Base-by-base conservation (phyloP, 2,329 filamentous ascomycete genomes). In the Alternaria novae-zelandiae region DNA sequence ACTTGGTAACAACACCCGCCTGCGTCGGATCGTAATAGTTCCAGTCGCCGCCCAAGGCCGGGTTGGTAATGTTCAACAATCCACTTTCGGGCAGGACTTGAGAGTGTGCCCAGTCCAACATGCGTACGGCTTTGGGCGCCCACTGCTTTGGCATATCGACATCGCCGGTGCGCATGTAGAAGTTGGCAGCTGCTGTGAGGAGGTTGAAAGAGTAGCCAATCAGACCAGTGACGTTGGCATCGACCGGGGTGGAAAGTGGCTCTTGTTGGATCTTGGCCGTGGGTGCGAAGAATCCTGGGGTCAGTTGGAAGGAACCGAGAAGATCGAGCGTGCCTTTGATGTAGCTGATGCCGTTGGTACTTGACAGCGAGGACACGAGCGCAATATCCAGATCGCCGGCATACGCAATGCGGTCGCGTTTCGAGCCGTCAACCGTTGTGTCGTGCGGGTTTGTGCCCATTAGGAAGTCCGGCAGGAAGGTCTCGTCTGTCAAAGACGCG, bases 101-200 rank as follows among this genome's bases (percentile, higher is more conserved):
- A 17, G 75, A 77, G 57, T 77, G 20, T 21, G 78, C 76, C 78
- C 76, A 80, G 54, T 80, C 76, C 2, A 80, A 70, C 78, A 80
- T 79, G 23, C 56, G 57, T n/a, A 64, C 57, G 4, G 72, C 61
- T 45, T 58, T 59, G 23, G 74, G 63, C 23, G 74, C 73, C 78
- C 77, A 79, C 4, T 61, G 43, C 13, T 20, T 74, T 9, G 64
- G 73, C 47, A 80, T 72, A 2, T 41, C 58, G 0, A 62, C 12
- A 47, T 79, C 64, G 5, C 78, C 78, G 10, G 74, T 78, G 43
- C 68, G 62, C 58, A 70, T 68, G 53, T 78, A 79, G 41, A 64
- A 75, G 32, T 66, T 60, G 0, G 77, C 74, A 3, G 74, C 63
- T 17, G 76, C 76, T 4, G 70, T 75, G 12, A 80, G 23, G 8